phyloP scores from a whole-genome alignment of 2,329 filamentous ascomycete species.

The Alternaria metachromatica region DNA sequence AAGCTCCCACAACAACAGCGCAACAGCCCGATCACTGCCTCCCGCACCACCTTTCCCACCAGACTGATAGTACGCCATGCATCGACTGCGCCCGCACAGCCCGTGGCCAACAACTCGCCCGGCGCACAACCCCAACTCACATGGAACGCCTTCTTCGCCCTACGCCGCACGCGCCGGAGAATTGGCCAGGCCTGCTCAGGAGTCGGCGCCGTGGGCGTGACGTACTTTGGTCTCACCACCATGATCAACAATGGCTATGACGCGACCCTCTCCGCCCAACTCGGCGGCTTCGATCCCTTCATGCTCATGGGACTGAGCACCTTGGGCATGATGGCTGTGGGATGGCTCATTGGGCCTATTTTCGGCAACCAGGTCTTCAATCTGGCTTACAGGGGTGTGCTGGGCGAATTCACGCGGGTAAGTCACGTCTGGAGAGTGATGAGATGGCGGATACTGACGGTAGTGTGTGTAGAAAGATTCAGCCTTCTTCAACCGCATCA shows the following conservation, averaged over 20 bases:
- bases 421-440: constrained; percentile 40
- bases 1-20: constrained; percentile 28
- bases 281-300: constrained; percentile 88
- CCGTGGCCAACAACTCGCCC: constrained; percentile 21
- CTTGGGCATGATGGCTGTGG: constrained; percentile 75
- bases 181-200: constrained; percentile 83
- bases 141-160: constrained; percentile 93
- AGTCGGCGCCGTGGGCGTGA: constrained; percentile 66
- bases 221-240: constrained; percentile 67
- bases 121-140: constrained; percentile 47
- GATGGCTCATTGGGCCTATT: constrained; percentile 87
- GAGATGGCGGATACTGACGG: background rate
- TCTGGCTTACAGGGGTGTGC: constrained; percentile 72
- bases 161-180: constrained; percentile 83
- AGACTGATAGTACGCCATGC: constrained; percentile 28
- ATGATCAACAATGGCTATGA: constrained; percentile 77
- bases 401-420: constrained; percentile 73
- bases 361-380: constrained; percentile 83
- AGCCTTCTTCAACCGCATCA: constrained; percentile 90
- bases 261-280: constrained; percentile 66
- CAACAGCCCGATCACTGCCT: constrained; percentile 15
- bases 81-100: constrained; percentile 28
- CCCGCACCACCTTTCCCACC: constrained; percentile 11
- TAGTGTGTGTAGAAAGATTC: constrained; percentile 79
- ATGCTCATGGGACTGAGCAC: constrained; percentile 83